Evolutionary conservation across 116 monocot genomes (phyloP).

Genomic region (Papilionanthe hybrid): DNA sequence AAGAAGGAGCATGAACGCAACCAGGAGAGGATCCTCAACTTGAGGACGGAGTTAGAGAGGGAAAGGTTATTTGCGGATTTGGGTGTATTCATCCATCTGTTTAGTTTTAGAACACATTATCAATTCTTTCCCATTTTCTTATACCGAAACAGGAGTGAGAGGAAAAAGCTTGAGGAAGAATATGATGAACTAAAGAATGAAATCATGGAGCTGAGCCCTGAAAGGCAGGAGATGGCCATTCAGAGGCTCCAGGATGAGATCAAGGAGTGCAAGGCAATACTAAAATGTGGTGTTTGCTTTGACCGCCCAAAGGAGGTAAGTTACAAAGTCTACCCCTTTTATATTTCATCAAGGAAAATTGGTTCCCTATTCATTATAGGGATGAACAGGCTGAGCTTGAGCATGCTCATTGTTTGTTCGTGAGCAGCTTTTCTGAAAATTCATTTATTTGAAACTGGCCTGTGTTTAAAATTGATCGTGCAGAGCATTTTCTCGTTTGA

Average conservation of each 20-base stretch:
- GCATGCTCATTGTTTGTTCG: no score
- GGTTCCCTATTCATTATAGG: not conserved
- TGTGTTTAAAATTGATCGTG: no score
- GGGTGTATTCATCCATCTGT: not conserved
- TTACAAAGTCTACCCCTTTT: not conserved
- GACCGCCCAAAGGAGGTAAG: conserved; percentile 94
- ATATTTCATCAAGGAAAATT: not conserved
- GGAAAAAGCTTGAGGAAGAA: conserved; percentile 73
- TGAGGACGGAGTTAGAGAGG: conserved; percentile 52
- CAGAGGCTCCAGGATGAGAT: conserved; percentile 93
- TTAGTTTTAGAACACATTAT: not conserved
- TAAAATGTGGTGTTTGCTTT: conserved; percentile 97
- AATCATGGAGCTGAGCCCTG: conserved; percentile 71
- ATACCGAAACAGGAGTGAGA: conserved; percentile 45
- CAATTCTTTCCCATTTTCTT: not conserved
- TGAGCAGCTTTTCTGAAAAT: no score
- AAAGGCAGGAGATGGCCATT: conserved; percentile 58
- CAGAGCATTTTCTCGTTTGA: no score
- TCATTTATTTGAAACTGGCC: no score
- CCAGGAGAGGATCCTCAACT: conserved; percentile 45
- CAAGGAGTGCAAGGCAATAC: conserved; percentile 96
- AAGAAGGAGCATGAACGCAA: conserved; percentile 73
- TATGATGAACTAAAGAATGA: conserved; percentile 51
- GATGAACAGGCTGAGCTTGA: no score
- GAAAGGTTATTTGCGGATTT: conserved; percentile 54